Conservation (phyloP, 2,329 filamentous ascomycete species). For the Beauveria sp. region DNA sequence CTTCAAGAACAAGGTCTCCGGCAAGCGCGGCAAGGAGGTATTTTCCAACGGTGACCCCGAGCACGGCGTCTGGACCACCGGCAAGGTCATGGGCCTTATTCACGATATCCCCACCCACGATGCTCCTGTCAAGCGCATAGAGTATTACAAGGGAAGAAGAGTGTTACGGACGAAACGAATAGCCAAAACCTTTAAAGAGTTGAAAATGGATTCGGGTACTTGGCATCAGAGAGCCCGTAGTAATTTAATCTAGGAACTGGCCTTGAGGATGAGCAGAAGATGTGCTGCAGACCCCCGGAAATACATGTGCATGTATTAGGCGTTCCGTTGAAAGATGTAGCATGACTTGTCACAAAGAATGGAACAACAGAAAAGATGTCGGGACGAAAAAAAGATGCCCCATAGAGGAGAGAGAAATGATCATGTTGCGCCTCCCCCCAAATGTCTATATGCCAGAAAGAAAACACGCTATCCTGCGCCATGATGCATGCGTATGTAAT, state of each 20-base stretch:
- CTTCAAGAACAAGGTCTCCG: slow-evolving; percentile 52
- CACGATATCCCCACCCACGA: slow-evolving; percentile 75
- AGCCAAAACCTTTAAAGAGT: slow-evolving; percentile 39
- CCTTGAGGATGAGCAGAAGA: slow-evolving; percentile 43
- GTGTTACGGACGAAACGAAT: slow-evolving; percentile 61
- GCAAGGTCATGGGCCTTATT: slow-evolving; percentile 86
- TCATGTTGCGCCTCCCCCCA: background rate
- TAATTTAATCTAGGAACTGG: slow-evolving; percentile 50
- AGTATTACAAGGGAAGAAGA: background rate
- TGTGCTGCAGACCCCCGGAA: slow-evolving; percentile 41
- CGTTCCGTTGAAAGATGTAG: background rate
- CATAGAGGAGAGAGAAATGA: background rate
- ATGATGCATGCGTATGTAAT: slow-evolving; percentile 6
- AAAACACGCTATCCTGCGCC: slow-evolving; percentile 10
- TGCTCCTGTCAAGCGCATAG: slow-evolving; percentile 50
- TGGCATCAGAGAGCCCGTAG: slow-evolving; percentile 55
- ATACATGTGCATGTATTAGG: background rate
- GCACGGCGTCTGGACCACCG: slow-evolving; percentile 92
- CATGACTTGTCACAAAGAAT: background rate
- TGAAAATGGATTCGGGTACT: slow-evolving; percentile 18
- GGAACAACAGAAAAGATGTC: background rate
- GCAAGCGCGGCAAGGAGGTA: slow-evolving; percentile 83
- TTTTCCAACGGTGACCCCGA: slow-evolving; percentile 89
- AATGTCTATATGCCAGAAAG: background rate
- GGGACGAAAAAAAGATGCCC: background rate